A percentile compares a stretch with the other conserved stretches of the same genome.
phyloP scores from a whole-genome alignment of 352 stramenopile genomes.

The Pythium vanterpoolii region DNA sequence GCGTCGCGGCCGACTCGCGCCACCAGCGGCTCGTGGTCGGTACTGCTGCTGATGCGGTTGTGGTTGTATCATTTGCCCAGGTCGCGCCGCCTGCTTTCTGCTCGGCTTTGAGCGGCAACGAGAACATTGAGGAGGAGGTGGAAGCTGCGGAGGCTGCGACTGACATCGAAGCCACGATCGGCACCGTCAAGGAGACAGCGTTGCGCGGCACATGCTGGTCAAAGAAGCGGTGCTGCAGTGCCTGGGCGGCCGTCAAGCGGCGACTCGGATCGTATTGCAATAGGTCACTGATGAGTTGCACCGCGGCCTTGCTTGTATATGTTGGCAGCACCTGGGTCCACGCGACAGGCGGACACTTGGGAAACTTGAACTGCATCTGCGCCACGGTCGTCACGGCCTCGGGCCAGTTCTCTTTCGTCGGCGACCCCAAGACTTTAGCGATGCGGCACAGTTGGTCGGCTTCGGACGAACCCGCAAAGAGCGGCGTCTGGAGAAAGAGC shows the following conservation, averaged over 20 bases:
- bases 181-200: conserved; percentile 27
- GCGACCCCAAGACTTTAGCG: conserved; percentile 89
- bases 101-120: conserved; percentile 29
- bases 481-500: conserved; percentile 58
- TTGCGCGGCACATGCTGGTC: conserved; percentile 45
- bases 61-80: background rate
- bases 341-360: conserved; percentile 74
- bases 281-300: conserved; percentile 88
- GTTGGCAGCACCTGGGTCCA: conserved; percentile 72
- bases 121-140: background rate
- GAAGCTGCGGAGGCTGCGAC: background rate
- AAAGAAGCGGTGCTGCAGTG: conserved; percentile 95
- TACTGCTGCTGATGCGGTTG: too few relatives aligned
- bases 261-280: conserved; percentile 91
- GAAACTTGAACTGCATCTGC: conserved; percentile 92
- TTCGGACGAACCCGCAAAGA: conserved; percentile 89
- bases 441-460: conserved; percentile 97
- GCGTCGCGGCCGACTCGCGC: conserved; percentile 17
- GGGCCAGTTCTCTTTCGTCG: conserved; percentile 87
- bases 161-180: background rate
- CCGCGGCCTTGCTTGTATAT: conserved; percentile 51
- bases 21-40: conserved; percentile 18
- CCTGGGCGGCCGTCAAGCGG: conserved; percentile 83
- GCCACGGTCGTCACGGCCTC: conserved; percentile 87
- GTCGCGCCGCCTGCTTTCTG: conserved; percentile 19